phyloP scores from a whole-genome alignment of 495 filamentous ascomycete species.

The Polyplosphaeria fusca region DNA sequence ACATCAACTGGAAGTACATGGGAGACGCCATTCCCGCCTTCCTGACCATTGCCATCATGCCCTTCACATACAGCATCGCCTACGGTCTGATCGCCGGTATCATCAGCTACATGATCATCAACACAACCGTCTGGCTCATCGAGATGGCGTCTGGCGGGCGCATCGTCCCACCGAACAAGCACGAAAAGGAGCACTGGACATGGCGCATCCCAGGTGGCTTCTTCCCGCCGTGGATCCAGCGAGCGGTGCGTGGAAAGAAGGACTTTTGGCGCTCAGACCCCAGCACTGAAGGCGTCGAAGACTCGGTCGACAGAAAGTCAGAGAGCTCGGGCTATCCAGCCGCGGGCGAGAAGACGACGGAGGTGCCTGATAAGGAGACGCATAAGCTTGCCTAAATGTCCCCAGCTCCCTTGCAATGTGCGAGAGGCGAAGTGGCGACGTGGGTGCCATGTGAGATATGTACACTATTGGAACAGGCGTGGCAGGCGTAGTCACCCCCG shows the following conservation, averaged over 20 bases:
- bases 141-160: slow-evolving; percentile 62
- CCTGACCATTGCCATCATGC: slow-evolving; percentile 75
- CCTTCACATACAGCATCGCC: slow-evolving; percentile 81
- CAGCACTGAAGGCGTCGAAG: slow-evolving; percentile 4
- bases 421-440: too few species aligned
- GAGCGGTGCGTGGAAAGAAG: slow-evolving; percentile 60
- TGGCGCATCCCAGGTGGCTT: slow-evolving; percentile 65
- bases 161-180: slow-evolving; percentile 67
- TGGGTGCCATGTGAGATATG: too few species aligned
- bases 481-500: too few species aligned
- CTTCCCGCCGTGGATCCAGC: slow-evolving; percentile 65
- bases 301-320: background rate
- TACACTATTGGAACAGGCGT: too few species aligned
- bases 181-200: slow-evolving; percentile 70
- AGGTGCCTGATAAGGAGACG: background rate
- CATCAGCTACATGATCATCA: slow-evolving; percentile 67
- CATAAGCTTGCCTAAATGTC: slow-evolving; percentile 7
- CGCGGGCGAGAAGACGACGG: slow-evolving; percentile 1
- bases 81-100: slow-evolving; percentile 79
- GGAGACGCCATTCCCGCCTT: slow-evolving; percentile 79
- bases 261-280: slow-evolving; percentile 55
- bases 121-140: slow-evolving; percentile 61
- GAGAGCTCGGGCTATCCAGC: background rate
- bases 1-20: slow-evolving; percentile 81
- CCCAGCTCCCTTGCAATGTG: too few species aligned